These are phyloP conservation scores for Neurospora discreta DNA, from an alignment of 495 filamentous ascomycete genomes.

Conservation along the genomic window DNA sequence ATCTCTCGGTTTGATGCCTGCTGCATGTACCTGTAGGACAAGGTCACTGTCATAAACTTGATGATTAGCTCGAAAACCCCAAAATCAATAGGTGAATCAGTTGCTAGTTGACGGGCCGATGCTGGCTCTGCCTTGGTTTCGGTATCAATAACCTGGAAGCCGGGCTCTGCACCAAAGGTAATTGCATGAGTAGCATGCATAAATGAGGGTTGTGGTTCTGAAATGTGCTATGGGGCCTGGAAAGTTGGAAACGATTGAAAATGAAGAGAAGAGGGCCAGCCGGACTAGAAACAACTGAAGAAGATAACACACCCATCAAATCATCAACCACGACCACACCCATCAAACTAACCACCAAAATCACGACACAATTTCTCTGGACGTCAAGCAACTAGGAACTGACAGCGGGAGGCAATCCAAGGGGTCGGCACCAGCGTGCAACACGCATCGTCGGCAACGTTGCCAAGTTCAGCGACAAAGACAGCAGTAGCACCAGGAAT, in stretches of 20 bases:
- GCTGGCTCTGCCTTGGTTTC: background rate
- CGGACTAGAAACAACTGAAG: background rate
- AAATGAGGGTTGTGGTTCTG: background rate
- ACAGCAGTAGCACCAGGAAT: slow-evolving; percentile 23
- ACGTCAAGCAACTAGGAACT: background rate
- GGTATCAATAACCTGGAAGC: background rate
- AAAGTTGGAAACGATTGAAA: no score
- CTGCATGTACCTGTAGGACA: background rate
- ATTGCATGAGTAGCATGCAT: background rate
- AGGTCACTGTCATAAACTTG: background rate
- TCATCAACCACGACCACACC: background rate
- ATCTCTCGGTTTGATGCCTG: background rate
- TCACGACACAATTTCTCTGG: background rate
- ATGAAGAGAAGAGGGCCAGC: background rate
- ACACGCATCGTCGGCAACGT: slow-evolving; percentile 40
- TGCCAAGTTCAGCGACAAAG: slow-evolving; percentile 37
- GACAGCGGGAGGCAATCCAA: background rate
- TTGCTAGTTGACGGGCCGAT: background rate
- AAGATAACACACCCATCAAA: background rate
- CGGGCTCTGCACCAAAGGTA: background rate
- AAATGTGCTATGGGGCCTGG: background rate
- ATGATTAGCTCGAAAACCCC: background rate
- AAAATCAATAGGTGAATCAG: no score
- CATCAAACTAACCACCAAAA: background rate
- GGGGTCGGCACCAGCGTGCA: slow-evolving; percentile 16